Base-by-base conservation (phyloP, 306 rosid genomes). In the Phaseolus lunatus region DNA sequence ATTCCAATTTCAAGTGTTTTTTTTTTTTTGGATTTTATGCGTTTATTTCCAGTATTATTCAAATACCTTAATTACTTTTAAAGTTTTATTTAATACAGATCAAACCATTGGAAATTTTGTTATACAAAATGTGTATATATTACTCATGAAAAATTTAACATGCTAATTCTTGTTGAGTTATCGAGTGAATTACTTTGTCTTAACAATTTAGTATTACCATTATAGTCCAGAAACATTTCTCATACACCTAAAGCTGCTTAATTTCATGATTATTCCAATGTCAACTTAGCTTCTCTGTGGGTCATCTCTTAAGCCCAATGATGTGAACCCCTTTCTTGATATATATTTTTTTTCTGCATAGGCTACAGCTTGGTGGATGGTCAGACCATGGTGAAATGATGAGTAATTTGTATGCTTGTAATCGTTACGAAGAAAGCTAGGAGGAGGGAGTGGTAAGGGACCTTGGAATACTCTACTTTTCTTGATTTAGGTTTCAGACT, bases 251-350 rank as follows among this genome's bases (percentile, higher is more conserved):
- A 98, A 96, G 87, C 90, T 96, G 89, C 97, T 91, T 70, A 92
- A 93, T 88, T 96, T 96, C 86, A 59, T 96, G 96, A 85, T 91
- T 68, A 84, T 92, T 87, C 89, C 90, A 76, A 92, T 92, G 98
- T 92, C 99, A 33, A 92, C 97, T 83, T 98, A 96, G 80, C 99
- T 96, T 87, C 97, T 91, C 47, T 92, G 94, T 79, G 97, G 99
- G 78, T 89, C 98, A 70, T 96, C 98, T 83, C 98, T 97, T 35
- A 90, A 90, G 79, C 91, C 90, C 12, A 83, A 80, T 81, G 96
- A 92, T 76, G 86, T 88, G 81, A 92, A 92, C 80, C 98, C 99
- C 56, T 92, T 96, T 79, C 88, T 93, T 15, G 99, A 96, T 78
- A 15, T 71, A 13, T 73, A n/a, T 27, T 1, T 48, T 53, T 57